A percentile compares a stretch with the other conserved stretches of the same genome.
Evolutionary conservation across 2,329 filamentous ascomycete genomes (phyloP).

Genomic region (Fusarium miscanthi): DNA sequence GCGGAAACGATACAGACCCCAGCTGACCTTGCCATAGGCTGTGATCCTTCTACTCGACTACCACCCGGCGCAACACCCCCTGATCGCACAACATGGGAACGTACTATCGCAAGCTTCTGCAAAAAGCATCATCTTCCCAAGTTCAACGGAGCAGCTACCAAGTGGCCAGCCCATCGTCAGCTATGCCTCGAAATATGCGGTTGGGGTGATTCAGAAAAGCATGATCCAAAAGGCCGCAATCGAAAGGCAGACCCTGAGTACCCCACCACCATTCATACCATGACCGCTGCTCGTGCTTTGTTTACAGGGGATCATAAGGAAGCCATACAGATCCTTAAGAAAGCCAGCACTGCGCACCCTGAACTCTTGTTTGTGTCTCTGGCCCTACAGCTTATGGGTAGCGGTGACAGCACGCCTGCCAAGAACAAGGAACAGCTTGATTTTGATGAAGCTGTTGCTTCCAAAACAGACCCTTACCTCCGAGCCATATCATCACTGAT

Average conservation of each 20-base stretch:
- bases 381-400: conserved; percentile 71
- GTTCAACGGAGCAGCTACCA: conserved; percentile 72
- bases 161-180: conserved; percentile 76
- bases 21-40: conserved; percentile 53
- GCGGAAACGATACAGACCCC: not conserved
- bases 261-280: conserved; percentile 71
- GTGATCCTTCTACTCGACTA: conserved; percentile 60
- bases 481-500: conserved; percentile 83
- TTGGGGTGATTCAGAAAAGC: conserved; percentile 70
- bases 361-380: conserved; percentile 76
- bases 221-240: conserved; percentile 58
- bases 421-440: conserved; percentile 64
- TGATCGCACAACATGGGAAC: conserved; percentile 67
- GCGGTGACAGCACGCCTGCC: conserved; percentile 57
- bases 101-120: conserved; percentile 71
- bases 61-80: conserved; percentile 57
- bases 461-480: conserved; percentile 80
- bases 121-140: conserved; percentile 69
- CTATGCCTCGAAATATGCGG: conserved; percentile 80
- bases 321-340: conserved; percentile 76
- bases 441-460: conserved; percentile 68
- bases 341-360: conserved; percentile 69
- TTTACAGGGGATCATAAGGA: conserved; percentile 77
- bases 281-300: conserved; percentile 79
- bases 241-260: conserved; percentile 57